Base-by-base conservation (phyloP, 2,329 filamentous ascomycete genomes). In the Stagonosporopsis vannaccii region DNA sequence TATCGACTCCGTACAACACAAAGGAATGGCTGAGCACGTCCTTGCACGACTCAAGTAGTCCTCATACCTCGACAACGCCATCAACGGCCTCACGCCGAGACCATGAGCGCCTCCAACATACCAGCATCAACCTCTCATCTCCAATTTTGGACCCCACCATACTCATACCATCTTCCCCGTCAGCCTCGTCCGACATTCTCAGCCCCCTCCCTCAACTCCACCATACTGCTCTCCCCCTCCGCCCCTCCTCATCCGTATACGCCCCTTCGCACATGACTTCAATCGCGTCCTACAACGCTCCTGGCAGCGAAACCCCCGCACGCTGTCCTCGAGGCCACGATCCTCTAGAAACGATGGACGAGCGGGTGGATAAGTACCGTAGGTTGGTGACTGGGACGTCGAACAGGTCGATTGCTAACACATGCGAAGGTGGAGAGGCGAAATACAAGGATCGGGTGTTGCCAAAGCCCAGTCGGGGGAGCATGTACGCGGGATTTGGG, bases 401-500 rank as follows among this genome's bases (percentile, higher is more conserved):
- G 28, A 6, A 30, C 11, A 11, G 3, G 28, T 30, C 5, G 6
- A 3, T 30, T n/a, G 22, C 37, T 42, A 36, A 22, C 3, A 7
- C 7, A 7, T 22, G 30, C 15, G 39, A 44, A 44, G 48, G 15
- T 19, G 39, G 37, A 44, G 48, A 9, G 4, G 22, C 30, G 22
- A 13, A 23, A 6, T 26, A 13, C 20, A 9, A 30, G 12, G 50
- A 35, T 8, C 6, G 11, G 13, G 3, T 45, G 30, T 28, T 56
- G 28, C 46, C 52, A 13, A 46, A 36, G 33, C 52, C 52, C 0
- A 51, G 52, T 7, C 41, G 52, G 13, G 22, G 20, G 3, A 56
- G 52, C 25, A 46, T 56, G 8, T 56, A 51, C 13, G 33, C 19
- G n/a, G 46, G 20, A 22, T 56, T 50, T 32, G 52, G 33, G 0